Conservation (phyloP, 768 basidiomycete species). For the Boletus coccyginus region DNA sequence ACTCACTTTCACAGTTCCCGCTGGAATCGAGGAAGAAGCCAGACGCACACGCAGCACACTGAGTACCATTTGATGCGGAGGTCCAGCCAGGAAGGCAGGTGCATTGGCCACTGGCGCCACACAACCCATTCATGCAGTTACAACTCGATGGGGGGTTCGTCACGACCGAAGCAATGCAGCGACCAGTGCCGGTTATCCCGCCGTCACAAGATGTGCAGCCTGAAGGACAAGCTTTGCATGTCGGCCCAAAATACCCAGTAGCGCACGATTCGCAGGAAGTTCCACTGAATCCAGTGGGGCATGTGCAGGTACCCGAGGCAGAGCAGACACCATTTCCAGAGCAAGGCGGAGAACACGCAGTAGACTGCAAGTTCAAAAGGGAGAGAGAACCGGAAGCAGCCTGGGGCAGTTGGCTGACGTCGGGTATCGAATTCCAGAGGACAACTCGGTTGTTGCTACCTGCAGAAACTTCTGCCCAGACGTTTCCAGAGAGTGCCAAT, state of each 20-base stretch:
- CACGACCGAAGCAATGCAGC: conserved; percentile 54
- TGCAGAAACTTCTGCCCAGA: conserved; percentile 64
- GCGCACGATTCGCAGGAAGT: conserved; percentile 78
- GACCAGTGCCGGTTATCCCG: conserved; percentile 74
- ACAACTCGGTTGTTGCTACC: conserved; percentile 59
- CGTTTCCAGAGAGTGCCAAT: conserved; percentile 62
- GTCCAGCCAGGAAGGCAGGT: conserved; percentile 78
- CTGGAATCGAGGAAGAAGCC: conserved; percentile 73
- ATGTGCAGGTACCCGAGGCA: conserved; percentile 65
- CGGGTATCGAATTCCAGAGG: conserved; percentile 78
- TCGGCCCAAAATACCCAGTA: conserved; percentile 70
- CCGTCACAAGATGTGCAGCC: conserved; percentile 74
- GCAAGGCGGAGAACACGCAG: conserved; percentile 73
- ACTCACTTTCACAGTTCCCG: conserved; percentile 71
- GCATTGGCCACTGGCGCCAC: conserved; percentile 66
- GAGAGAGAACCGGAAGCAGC: conserved; percentile 47
- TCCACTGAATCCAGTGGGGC: conserved; percentile 73
- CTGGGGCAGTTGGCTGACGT: conserved; percentile 64
- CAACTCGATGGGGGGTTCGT: conserved; percentile 61
- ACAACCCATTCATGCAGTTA: conserved; percentile 81
- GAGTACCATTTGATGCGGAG: conserved; percentile 64
- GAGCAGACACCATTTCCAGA: conserved; percentile 72
- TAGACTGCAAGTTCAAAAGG: conserved; percentile 69
- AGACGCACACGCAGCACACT: conserved; percentile 68
- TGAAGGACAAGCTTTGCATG: conserved; percentile 65